Base-by-base conservation (phyloP, 345 rosid species). In the Pelargonium nanum region DNA sequence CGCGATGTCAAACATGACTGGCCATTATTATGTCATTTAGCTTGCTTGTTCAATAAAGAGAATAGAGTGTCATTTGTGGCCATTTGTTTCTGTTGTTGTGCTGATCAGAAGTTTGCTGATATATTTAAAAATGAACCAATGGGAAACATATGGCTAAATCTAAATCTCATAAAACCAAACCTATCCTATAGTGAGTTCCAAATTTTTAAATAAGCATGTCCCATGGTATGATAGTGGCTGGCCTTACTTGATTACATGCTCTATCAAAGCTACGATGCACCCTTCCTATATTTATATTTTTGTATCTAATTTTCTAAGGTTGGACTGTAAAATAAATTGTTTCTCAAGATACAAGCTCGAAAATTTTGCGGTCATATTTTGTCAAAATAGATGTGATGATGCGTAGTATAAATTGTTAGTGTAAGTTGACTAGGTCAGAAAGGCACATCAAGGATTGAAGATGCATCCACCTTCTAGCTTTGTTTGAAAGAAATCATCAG, bases 161-260 rank as follows among this genome's bases (percentile, higher is more conserved):
- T 40, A 12, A 40, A 40, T 40, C 48, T 40, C 48, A 40, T 40
- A 1, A 40, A 40, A 2, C 16, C 48, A 9, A 40, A 12, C 48
- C 48, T 7, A 15, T 17, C 9, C 9, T 40, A 40, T 40, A 12
- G 48, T 40, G 48, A 40, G 48, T 40, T 40, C 48, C 48, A 40
- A 40, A 40, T 40, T 40, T 40, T 53, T 15, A 62, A 53, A 63
- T 30, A 52, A 6, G 57, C 66, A 54, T 53, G 51, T 6, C 58
- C 28, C 4, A 16, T 54, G 66, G 45, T 25, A 53, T 30, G 53
- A 54, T 55, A 51, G 50, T 54, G 52, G 66, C 34, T 62, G 22
- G 34, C 58, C 24, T 28, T 30, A 5, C 1, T 16, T 23, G 16
- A 55, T 22, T 24, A 24, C 60, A 24, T 57, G 22, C 48, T 40